These are phyloP conservation scores for Colletotrichum theobromicola DNA, from an alignment of 2,329 filamentous ascomycete species.

Conservation along the genomic window DNA sequence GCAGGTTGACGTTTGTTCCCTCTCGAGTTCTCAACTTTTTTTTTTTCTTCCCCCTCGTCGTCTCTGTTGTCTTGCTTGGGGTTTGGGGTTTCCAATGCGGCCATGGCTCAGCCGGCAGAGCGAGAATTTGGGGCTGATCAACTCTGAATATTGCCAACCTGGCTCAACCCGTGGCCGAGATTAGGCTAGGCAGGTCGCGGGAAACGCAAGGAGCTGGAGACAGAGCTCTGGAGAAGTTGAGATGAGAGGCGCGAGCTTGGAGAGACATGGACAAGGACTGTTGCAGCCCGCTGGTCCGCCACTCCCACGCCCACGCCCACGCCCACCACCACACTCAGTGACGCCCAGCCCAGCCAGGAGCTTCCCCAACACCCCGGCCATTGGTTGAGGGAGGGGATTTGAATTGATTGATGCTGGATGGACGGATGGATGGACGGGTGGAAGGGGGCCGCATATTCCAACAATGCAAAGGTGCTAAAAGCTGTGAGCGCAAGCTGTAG, in stretches of 20 bases:
- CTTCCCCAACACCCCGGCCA: slow-evolving; percentile 32
- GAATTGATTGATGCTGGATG: background rate
- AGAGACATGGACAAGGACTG: slow-evolving; percentile 14
- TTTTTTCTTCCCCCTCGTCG: background rate
- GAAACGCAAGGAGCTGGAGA: slow-evolving; percentile 2
- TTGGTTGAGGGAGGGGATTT: slow-evolving; percentile 23
- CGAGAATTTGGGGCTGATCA: background rate
- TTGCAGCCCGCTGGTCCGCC: slow-evolving; percentile 12
- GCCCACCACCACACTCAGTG: background rate
- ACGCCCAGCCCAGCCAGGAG: slow-evolving; percentile 2
- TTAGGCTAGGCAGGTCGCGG: background rate
- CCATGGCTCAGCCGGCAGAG: background rate
- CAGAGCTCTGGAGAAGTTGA: background rate
- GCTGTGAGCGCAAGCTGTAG: background rate
- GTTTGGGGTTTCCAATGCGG: background rate
- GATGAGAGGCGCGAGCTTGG: background rate
- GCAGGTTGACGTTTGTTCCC: slow-evolving; percentile 8
- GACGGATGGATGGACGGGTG: background rate
- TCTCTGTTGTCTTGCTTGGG: background rate
- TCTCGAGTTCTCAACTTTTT: slow-evolving; percentile 2
- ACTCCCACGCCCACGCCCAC: background rate
- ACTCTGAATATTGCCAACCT: background rate
- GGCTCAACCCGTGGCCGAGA: background rate
- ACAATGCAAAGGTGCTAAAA: background rate
- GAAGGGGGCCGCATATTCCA: background rate